Conservation (phyloP, 2,329 filamentous ascomycete genomes). For the Zasmidium citrigriseum region DNA sequence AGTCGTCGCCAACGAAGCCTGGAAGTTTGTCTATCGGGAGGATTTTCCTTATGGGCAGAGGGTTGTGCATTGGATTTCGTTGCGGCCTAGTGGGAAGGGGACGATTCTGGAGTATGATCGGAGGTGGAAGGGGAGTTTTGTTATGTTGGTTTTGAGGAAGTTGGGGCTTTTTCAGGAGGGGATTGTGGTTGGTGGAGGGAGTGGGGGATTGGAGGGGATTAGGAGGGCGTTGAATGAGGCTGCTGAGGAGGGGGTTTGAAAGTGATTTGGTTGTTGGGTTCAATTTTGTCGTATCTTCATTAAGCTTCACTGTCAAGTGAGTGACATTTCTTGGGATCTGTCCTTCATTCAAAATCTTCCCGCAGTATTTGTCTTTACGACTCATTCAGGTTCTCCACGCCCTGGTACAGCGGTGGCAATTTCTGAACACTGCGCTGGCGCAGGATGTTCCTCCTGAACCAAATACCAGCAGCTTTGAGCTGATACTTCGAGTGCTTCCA, state of each 20-base stretch:
- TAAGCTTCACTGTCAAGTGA: background rate
- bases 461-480: constrained; percentile 11
- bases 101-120: constrained; percentile 17
- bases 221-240: constrained; percentile 9
- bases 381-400: background rate
- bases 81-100: background rate
- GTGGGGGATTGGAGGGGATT: constrained; percentile 1
- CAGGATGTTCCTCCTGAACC: constrained; percentile 18
- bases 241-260: constrained; percentile 6
- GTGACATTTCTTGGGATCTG: background rate
- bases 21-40: constrained; percentile 14
- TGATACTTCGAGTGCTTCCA: constrained; percentile 19
- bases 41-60: constrained; percentile 5
- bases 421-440: constrained; percentile 20
- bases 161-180: background rate
- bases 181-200: background rate
- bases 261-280: too few relatives aligned
- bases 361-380: too few relatives aligned
- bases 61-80: constrained; percentile 11
- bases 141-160: constrained; percentile 3
- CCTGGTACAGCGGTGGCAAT: constrained; percentile 13
- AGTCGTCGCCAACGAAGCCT: constrained; percentile 3
- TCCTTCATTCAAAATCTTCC: too few relatives aligned
- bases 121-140: constrained; percentile 17
- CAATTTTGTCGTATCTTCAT: too few relatives aligned